phyloP scores from a whole-genome alignment of 148 eudicot species.

The Talinum fruticosum region DNA sequence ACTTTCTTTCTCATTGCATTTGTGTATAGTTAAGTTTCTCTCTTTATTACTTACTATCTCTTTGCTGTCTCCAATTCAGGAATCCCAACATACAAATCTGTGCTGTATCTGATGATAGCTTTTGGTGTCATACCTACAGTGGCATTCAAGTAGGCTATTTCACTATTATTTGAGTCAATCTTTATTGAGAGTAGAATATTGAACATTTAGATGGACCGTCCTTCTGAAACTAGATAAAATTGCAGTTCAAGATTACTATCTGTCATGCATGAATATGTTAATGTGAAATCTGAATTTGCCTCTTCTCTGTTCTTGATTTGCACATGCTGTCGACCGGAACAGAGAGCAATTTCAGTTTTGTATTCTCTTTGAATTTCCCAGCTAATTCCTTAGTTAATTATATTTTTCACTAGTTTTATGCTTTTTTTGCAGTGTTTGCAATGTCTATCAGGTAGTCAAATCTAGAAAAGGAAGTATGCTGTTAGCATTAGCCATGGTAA shows the following conservation, averaged over 20 bases:
- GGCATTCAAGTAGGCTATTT: conserved; percentile 40
- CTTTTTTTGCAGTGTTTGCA: conserved; percentile 57
- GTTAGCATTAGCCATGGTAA: conserved; percentile 93
- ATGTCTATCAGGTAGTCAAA: conserved; percentile 65
- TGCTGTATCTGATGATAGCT: conserved; percentile 38
- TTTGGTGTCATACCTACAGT: conserved; percentile 47
- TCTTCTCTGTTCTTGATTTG: neutral
- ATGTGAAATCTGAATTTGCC: neutral
- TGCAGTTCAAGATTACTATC: neutral
- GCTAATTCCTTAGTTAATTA: neutral
- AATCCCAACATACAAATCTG: conserved; percentile 34
- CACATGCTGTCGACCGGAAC: neutral
- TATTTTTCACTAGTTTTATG: conserved; percentile 15
- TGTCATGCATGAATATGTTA: neutral
- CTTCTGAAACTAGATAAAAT: neutral
- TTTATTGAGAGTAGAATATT: neutral
- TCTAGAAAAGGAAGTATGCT: conserved; percentile 83
- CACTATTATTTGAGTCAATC: neutral
- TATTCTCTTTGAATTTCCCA: too few species aligned
- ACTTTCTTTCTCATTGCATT: neutral
- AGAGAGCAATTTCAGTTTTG: neutral
- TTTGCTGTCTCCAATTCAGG: conserved; percentile 27
- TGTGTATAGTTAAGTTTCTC: neutral
- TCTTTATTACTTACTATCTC: neutral
- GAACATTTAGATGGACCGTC: neutral